phyloP scores from a whole-genome alignment of 2,329 filamentous ascomycete genomes.

The Didymella sp. region DNA sequence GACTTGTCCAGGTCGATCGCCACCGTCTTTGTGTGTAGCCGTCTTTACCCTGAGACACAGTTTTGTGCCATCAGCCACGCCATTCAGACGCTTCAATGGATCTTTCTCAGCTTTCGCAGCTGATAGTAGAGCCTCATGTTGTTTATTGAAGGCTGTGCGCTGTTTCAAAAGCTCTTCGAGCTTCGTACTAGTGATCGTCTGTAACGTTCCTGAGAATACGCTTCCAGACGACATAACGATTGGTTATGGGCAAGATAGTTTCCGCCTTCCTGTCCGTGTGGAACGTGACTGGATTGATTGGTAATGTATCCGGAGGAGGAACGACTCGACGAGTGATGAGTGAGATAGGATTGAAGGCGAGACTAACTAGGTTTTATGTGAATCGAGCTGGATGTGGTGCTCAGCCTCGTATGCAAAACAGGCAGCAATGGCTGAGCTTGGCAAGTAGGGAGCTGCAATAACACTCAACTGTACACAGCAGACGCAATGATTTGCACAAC shows the following conservation, averaged over 20 bases:
- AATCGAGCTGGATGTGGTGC: background rate
- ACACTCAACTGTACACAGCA: background rate
- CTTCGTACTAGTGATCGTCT: slow-evolving; percentile 48
- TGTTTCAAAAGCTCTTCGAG: slow-evolving; percentile 49
- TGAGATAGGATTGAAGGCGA: background rate
- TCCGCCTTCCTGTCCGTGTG: background rate
- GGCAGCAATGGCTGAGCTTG: slow-evolving; percentile 11
- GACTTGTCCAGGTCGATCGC: slow-evolving; percentile 25
- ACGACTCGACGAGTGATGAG: background rate
- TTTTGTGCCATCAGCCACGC: slow-evolving; percentile 42
- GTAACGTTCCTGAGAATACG: slow-evolving; percentile 46
- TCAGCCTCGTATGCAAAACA: slow-evolving; percentile 3
- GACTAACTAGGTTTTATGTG: background rate
- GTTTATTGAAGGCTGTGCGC: slow-evolving; percentile 39
- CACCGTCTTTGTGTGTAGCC: slow-evolving; percentile 10
- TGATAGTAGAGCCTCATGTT: slow-evolving; percentile 30
- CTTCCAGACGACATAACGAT: slow-evolving; percentile 37
- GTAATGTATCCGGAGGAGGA: background rate
- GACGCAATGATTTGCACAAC: no score
- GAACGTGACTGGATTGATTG: background rate
- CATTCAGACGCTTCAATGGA: slow-evolving; percentile 32
- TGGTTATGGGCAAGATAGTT: background rate
- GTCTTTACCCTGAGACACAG: slow-evolving; percentile 37
- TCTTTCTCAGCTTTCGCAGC: slow-evolving; percentile 25
- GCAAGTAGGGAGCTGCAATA: background rate